Base-by-base conservation (phyloP, 1,284 basidiomycete genomes). In the Papiliotrema laurentii region DNA sequence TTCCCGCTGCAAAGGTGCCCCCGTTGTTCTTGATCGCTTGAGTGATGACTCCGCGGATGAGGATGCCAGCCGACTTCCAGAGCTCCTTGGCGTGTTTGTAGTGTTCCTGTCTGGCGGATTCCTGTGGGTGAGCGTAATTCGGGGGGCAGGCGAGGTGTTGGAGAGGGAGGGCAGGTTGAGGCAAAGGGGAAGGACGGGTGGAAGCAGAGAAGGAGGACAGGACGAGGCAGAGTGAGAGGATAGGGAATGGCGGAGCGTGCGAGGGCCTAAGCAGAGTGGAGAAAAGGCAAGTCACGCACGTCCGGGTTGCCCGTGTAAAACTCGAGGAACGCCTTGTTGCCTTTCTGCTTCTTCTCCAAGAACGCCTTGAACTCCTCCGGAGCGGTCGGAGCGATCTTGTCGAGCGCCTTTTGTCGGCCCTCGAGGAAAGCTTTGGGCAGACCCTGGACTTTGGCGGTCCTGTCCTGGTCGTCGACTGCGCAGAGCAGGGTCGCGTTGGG, bases 381-480 rank as follows among this genome's bases (percentile, higher is more conserved):
- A 28, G 79, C 77, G 19, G 75, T 63, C 9, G 74, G 71, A 27
- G 69, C 63, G 43, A 76, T 73, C 59, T 56, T 51, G 52, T 58
- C 56, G 10, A 65, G 56, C 45, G 52, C 47, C 53, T 55, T 77
- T 76, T 72, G 61, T 78, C 82, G 78, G 39, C 77, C 58, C 56
- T 58, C 42, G 75, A 73, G 64, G 80, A 82, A 55, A 47, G 54
- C 37, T 58, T 71, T 45, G 64, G 72, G 60, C 72, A 77, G 7
- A 64, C 75, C 50, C 49, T 57, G 36, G 58, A 60, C 51, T 56
- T 80, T 79, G 19, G 74, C 76, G 38, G 75, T 61, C 40, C 81
- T 68, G 64, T 84, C 81, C 37, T 78, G 75, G 31, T 82, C 79
- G 56, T 78, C 35, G 60, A 78, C 62, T 56, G 82, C 77, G 33